Percentiles rank a stretch among this genome's conserved stretches.
These are phyloP conservation scores for Hibiscus trionum DNA, from an alignment of 345 rosid species.

Conservation along the genomic window DNA sequence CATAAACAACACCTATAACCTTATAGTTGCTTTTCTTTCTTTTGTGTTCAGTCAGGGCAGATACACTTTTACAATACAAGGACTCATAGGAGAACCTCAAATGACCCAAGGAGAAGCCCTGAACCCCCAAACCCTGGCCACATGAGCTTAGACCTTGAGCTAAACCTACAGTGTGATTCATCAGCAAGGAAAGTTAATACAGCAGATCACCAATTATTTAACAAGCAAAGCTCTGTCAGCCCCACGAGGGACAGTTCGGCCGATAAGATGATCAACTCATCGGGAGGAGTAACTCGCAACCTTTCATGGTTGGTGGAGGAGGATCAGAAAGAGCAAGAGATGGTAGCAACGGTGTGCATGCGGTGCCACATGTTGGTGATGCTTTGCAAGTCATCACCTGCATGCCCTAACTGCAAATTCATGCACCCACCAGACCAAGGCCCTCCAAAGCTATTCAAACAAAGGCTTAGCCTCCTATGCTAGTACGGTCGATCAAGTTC, in stretches of 20 bases:
- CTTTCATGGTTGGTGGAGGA: conserved; percentile 44
- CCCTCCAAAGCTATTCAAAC: conserved; percentile 39
- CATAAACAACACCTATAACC: background rate
- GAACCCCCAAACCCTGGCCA: conserved; percentile 22
- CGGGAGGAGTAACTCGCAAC: conserved; percentile 19
- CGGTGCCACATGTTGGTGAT: conserved; percentile 84
- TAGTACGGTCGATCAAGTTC: conserved; percentile 17
- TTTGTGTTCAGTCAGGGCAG: conserved; percentile 45
- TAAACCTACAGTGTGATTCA: conserved; percentile 52
- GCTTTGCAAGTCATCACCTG: conserved; percentile 62
- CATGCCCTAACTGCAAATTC: conserved; percentile 93
- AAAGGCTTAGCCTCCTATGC: conserved; percentile 49
- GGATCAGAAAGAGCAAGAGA: conserved; percentile 36
- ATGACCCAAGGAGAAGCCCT: conserved; percentile 36
- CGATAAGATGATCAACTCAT: conserved; percentile 12
- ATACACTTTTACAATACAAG: conserved; percentile 56
- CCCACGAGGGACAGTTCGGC: conserved; percentile 2
- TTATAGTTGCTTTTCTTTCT: background rate
- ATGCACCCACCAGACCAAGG: conserved; percentile 59
- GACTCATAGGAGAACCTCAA: conserved; percentile 45
- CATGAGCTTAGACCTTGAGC: conserved; percentile 71
- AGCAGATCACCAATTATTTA: background rate
- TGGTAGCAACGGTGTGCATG: conserved; percentile 73
- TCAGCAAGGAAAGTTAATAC: conserved; percentile 15
- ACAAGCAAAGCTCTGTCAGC: conserved; percentile 13